Evolutionary conservation across 2,329 filamentous ascomycete genomes (phyloP), one percentile per base, ranked within the genome.

Genomic region (Triangularia setosa): DNA sequence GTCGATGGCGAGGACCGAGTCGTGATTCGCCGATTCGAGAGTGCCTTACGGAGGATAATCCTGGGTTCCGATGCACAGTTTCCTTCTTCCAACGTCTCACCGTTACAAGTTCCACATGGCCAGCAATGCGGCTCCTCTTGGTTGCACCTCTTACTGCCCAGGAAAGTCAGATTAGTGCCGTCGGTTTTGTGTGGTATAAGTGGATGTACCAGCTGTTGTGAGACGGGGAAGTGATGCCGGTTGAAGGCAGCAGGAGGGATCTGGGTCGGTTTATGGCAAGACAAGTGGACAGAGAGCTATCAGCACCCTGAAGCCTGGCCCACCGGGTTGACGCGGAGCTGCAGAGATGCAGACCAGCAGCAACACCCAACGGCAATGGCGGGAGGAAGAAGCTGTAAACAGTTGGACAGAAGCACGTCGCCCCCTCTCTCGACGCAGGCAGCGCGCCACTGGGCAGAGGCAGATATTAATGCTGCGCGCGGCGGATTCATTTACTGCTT

Each of bases 31-130:
- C 67, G 65, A 67, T 62, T 64, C 66, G 64, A 68, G 67, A 71
- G 62, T 35, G 48, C 61, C 64, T 65, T 64, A 48, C 64, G 48
- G 40, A 60, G 66, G 65, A 53, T 67, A 60, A 67, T 65, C 63
- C 66, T 44, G 8, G 58, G 16, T 28, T 23, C 23, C 28, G 24
- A 35, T 24, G 57, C 27, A 23, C 16, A 33, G 30, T 33, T 58
- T 25, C 35, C 30, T 44, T 65, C 63, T 63, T 63, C 62, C 62
- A 62, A 63, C 57, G 65, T 69, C 61, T 67, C 63, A 67, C 60
- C 62, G 66, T 68, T 60, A 64, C 57, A 61, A 60, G 68, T 64
- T 66, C 71, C 71, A 72, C 73, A 75, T 74, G 70, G 70, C 72
- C 71, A 70, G 69, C 70, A 70, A 74, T 72, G 69, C 72, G 67